phyloP scores from a whole-genome alignment of 2,329 filamentous ascomycete species.

The Calonectria pteridis region DNA sequence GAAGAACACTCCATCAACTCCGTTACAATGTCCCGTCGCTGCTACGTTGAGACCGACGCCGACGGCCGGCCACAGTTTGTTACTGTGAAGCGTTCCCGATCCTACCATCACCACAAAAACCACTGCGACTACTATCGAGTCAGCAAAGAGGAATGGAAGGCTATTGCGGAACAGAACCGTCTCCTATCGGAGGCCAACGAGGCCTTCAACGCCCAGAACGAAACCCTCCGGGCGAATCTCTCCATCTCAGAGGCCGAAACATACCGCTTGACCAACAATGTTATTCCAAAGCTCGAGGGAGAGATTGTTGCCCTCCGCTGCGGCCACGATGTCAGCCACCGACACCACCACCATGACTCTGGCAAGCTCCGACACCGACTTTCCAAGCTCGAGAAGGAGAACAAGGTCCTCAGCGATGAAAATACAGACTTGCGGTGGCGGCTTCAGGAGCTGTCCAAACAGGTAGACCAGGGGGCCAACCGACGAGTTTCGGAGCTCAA shows the following conservation, averaged over 20 bases:
- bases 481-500: constrained; percentile 49
- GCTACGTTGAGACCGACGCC: constrained; percentile 52
- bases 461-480: constrained; percentile 48
- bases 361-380: constrained; percentile 51
- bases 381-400: constrained; percentile 53
- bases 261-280: constrained; percentile 48
- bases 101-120: constrained; percentile 50
- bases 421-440: constrained; percentile 51
- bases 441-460: constrained; percentile 51
- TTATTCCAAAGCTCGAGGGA: constrained; percentile 53
- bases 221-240: constrained; percentile 52
- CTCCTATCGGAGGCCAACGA: constrained; percentile 52
- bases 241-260: constrained; percentile 51
- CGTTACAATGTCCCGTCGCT: constrained; percentile 51
- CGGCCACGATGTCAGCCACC: constrained; percentile 50
- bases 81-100: constrained; percentile 55
- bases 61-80: constrained; percentile 53
- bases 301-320: constrained; percentile 54
- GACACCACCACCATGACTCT: constrained; percentile 48
- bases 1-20: neutral
- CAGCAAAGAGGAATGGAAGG: constrained; percentile 52
- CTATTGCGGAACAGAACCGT: constrained; percentile 52
- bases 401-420: constrained; percentile 50
- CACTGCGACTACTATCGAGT: constrained; percentile 52
- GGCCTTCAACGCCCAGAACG: constrained; percentile 48